Conservation (phyloP, 192 early-diverging fungal genomes). For the Coemansia sp. region DNA sequence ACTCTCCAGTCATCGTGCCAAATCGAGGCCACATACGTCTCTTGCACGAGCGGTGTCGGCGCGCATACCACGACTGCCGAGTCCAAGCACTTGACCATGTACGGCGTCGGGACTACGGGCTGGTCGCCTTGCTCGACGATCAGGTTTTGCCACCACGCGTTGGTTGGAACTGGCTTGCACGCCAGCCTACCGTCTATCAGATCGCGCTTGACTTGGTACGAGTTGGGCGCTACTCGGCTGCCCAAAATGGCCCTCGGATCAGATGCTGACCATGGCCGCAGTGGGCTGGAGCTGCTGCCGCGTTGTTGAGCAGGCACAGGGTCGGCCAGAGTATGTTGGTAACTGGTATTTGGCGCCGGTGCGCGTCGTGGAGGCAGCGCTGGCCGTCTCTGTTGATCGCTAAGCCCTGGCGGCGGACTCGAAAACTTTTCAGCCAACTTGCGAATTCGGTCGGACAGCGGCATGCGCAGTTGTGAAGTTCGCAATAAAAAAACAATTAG, state of each 20-base stretch:
- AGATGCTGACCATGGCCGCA: slow-evolving; percentile 22
- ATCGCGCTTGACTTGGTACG: slow-evolving; percentile 14
- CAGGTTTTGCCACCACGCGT: slow-evolving; percentile 57
- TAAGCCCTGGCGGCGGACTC: neutral
- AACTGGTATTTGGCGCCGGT: neutral
- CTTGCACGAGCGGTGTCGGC: slow-evolving; percentile 21
- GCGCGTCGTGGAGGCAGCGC: neutral
- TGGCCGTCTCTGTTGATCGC: neutral
- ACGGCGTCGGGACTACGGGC: slow-evolving; percentile 44
- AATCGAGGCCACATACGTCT: slow-evolving; percentile 24
- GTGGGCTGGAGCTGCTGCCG: neutral
- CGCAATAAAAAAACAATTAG: too few relatives aligned
- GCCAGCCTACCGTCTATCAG: slow-evolving; percentile 16
- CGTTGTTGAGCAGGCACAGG: neutral
- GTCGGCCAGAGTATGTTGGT: neutral
- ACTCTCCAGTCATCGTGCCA: slow-evolving; percentile 49
- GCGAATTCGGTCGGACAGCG: slow-evolving; percentile 36
- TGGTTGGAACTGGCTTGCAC: slow-evolving; percentile 33
- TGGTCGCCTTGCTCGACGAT: slow-evolving; percentile 35
- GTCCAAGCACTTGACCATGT: slow-evolving; percentile 34
- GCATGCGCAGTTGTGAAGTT: too few relatives aligned
- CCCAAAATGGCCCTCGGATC: slow-evolving; percentile 7
- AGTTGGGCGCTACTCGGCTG: slow-evolving; percentile 14
- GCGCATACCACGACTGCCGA: slow-evolving; percentile 17
- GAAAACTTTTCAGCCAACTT: slow-evolving; percentile 25